Evolutionary conservation across 257 asterid genomes (phyloP).

Genomic region (Petrea volubilis): DNA sequence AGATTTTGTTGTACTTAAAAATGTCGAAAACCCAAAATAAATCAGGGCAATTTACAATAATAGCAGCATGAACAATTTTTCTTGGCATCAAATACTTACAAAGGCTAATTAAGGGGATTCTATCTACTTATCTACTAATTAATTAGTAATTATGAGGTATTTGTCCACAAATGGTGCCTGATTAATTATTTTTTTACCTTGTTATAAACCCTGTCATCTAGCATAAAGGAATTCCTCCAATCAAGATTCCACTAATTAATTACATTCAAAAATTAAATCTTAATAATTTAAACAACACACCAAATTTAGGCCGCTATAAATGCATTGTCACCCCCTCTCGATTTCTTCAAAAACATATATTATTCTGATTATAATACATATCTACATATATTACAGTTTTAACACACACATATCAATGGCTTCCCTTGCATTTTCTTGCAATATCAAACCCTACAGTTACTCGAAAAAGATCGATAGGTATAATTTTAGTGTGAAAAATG

Average conservation of each 20-base stretch:
- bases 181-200: not conserved
- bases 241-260: slow-evolving; percentile 48
- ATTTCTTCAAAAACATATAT: slow-evolving; percentile 11
- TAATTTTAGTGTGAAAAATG: slow-evolving; percentile 26
- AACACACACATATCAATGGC: slow-evolving; percentile 49
- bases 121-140: not conserved
- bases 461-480: not conserved
- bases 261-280: not conserved
- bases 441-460: slow-evolving; percentile 21
- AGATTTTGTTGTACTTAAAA: too few species aligned
- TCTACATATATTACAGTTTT: too few species aligned
- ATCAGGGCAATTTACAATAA: too few species aligned
- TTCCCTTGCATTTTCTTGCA: slow-evolving; percentile 39
- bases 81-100: too few species aligned
- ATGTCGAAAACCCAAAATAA: too few species aligned
- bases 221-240: slow-evolving; percentile 48
- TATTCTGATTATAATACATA: not conserved
- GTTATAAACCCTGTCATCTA: slow-evolving; percentile 38
- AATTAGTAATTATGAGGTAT: slow-evolving; percentile 13
- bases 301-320: slow-evolving; percentile 29
- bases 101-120: too few species aligned
- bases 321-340: slow-evolving; percentile 11
- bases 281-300: not conserved
- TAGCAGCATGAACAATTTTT: too few species aligned
- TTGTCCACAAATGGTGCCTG: slow-evolving; percentile 26